Conservation (phyloP, 371 early-diverging fungal genomes). For the Lichtheimia hyalospora region DNA sequence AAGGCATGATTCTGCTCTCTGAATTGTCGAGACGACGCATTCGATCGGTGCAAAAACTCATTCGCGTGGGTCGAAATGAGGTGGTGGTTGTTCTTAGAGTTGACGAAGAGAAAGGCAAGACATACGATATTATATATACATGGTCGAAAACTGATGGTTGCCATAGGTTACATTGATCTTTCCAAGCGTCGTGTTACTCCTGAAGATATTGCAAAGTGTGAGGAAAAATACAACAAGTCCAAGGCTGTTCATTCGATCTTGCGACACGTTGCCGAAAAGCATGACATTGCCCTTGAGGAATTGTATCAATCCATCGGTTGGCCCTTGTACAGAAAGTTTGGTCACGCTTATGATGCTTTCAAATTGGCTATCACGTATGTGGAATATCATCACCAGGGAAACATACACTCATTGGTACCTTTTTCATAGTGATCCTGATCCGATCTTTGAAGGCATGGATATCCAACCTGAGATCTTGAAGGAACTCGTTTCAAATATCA, state of each 20-base stretch:
- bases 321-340: conserved; percentile 98
- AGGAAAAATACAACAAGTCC: conserved; percentile 96
- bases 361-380: conserved; percentile 85
- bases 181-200: conserved; percentile 97
- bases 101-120: conserved; percentile 95
- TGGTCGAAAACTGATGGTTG: neutral
- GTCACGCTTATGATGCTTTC: conserved; percentile 98
- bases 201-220: conserved; percentile 94
- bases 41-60: conserved; percentile 96
- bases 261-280: conserved; percentile 93
- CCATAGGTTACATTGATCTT: conserved; percentile 98
- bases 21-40: conserved; percentile 98
- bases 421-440: conserved; percentile 81
- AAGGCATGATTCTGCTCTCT: conserved; percentile 97
- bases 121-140: too few relatives aligned
- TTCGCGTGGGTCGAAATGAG: conserved; percentile 96
- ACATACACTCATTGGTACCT: neutral
- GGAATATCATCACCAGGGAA: neutral
- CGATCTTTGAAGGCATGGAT: conserved; percentile 83
- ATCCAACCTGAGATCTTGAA: conserved; percentile 64
- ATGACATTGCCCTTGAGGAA: conserved; percentile 77
- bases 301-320: conserved; percentile 93
- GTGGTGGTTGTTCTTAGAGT: conserved; percentile 98
- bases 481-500: conserved; percentile 86
- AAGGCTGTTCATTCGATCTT: conserved; percentile 89